phyloP scores from a whole-genome alignment of 2,329 filamentous ascomycete genomes.

The Cucurbitaria berberidis region DNA sequence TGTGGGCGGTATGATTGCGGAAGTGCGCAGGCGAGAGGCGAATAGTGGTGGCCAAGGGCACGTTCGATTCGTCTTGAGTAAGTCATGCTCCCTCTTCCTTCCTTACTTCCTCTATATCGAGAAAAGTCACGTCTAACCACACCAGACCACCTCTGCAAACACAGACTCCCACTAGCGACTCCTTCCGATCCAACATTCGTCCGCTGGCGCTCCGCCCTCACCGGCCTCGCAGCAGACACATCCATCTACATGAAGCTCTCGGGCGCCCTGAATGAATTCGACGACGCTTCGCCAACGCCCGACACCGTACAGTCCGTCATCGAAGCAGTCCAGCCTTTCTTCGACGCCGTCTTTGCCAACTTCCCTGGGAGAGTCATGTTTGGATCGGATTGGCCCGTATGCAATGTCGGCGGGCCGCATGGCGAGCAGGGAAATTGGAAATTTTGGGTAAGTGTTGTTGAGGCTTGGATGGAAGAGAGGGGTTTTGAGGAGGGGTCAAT shows the following conservation, averaged over 20 bases:
- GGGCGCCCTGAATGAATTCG: conserved; percentile 82
- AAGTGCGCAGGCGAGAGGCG: conserved; percentile 58
- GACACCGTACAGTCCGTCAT: conserved; percentile 5
- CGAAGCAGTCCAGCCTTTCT: conserved; percentile 28
- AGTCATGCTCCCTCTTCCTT: conserved; percentile 41
- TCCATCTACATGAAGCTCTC: conserved; percentile 91
- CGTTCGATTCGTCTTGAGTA: conserved; percentile 72
- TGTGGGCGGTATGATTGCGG: conserved; percentile 45
- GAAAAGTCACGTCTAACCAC: neutral
- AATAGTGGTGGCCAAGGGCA: conserved; percentile 62
- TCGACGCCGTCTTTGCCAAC: conserved; percentile 62
- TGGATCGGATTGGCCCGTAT: conserved; percentile 92
- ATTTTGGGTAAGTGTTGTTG: conserved; percentile 76
- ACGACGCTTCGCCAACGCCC: conserved; percentile 37
- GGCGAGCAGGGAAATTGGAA: conserved; percentile 68
- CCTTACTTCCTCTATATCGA: neutral
- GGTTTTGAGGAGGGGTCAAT: conserved; percentile 66
- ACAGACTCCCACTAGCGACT: conserved; percentile 66
- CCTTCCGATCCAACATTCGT: conserved; percentile 54
- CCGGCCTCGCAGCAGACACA: conserved; percentile 67
- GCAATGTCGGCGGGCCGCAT: conserved; percentile 69
- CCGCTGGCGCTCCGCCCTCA: conserved; percentile 73
- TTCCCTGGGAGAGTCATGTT: conserved; percentile 84
- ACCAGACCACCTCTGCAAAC: conserved; percentile 88
- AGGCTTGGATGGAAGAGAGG: conserved; percentile 62